Base-by-base conservation (phyloP, 2,329 filamentous ascomycete genomes). In the Fusarium newnesense region DNA sequence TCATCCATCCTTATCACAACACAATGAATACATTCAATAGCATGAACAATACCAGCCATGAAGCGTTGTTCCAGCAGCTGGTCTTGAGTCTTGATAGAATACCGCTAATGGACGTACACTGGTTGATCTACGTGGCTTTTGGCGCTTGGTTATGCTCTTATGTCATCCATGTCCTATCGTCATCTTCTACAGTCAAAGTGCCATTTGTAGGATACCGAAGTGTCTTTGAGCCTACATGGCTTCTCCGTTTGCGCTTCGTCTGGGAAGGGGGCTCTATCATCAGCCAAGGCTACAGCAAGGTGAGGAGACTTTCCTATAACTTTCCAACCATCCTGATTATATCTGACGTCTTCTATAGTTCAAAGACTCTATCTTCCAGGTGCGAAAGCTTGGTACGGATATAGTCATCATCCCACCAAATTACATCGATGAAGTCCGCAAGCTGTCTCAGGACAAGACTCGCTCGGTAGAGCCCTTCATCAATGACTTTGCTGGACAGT, bases 21-120 rank as follows among this genome's bases (percentile, higher is more conserved):
- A 8, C 3, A 5, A 21, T 2, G 6, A 11, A 11, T 1, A 10
- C 2, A 7, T 10, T 5, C 9, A 15, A 6, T 9, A 19, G 2
- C 4, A 36, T 52, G n/a, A 52, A 26, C 16, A 19, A 9, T 21
- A 26, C 32, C 6, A 26, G 6, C 18, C 9, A 36, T 26, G n/a
- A 8, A 26, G 26, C n/a, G 3, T 2, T 34, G 2, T 2, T 36
- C 32, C 32, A 26, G 7, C 32, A 37, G 32, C n/a, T 52, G 1
- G n/a, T 34, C 32, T 26, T 4, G 0, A 4, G 49, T 4, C 18
- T 52, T 10, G n/a, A 52, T 2, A 12, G 3, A 6, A 26, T 52
- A 11, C 49, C 49, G 1, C 7, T 37, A 2, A 37, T 37, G 49
- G 32, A 37, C 0, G 12, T 52, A 8, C 32, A 52, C 32, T 52